Conservation (phyloP, 495 filamentous ascomycete species). For the Sordaria brevicollis region DNA sequence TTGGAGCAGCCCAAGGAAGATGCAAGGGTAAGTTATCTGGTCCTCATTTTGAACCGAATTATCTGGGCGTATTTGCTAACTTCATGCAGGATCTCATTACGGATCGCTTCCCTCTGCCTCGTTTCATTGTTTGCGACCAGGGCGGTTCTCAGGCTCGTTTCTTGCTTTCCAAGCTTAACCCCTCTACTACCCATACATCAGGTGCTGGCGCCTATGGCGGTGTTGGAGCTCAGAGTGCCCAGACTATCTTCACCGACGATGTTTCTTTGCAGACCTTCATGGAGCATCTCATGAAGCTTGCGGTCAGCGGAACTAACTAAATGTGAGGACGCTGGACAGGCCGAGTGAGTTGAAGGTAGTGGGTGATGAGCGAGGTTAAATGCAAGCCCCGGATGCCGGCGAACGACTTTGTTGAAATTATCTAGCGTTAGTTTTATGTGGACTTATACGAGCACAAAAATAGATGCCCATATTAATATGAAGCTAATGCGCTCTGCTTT, state of each 20-base stretch:
- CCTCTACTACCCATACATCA: conserved; percentile 93
- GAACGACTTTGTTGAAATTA: conserved; percentile 7
- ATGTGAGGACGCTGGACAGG: neutral
- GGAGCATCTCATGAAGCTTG: conserved; percentile 97
- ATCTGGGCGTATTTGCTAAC: conserved; percentile 4
- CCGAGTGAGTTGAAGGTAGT: neutral
- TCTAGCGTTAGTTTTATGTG: conserved; percentile 17
- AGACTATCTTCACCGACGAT: conserved; percentile 99
- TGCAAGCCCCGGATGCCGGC: neutral
- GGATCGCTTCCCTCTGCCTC: conserved; percentile 93
- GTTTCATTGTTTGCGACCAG: conserved; percentile 98
- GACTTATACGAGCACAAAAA: conserved; percentile 6
- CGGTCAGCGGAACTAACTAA: conserved; percentile 48
- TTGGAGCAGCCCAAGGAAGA: conserved; percentile 97
- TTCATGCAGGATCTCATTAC: conserved; percentile 78
- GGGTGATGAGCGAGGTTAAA: neutral
- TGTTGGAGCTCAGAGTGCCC: conserved; percentile 72
- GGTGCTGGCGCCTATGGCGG: conserved; percentile 73
- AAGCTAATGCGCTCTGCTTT: neutral
- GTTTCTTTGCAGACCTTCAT: conserved; percentile 98
- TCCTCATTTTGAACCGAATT: neutral
- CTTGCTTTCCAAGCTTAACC: conserved; percentile 94
- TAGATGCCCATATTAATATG: neutral
- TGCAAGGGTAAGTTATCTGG: conserved; percentile 57
- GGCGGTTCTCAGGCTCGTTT: conserved; percentile 97